phyloP scores from a whole-genome alignment of 768 basidiomycete species.

The Pholiota conissans region DNA sequence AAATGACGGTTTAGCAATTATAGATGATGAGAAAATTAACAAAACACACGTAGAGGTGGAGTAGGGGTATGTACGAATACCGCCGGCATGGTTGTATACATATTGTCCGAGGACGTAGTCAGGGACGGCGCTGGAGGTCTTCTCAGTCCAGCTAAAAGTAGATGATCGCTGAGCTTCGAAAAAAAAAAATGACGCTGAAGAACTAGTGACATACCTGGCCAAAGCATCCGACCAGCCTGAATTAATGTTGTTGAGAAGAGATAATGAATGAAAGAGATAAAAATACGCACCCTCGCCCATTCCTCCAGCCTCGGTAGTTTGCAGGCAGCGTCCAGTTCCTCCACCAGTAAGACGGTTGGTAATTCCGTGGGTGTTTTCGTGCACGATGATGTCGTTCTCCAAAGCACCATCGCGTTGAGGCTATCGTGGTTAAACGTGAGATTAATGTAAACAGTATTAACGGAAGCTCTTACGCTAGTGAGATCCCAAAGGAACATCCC shows the following conservation, averaged over 20 bases:
- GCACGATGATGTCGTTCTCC: constrained; percentile 56
- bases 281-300: constrained; percentile 52
- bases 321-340: constrained; percentile 58
- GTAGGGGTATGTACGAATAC: constrained; percentile 58
- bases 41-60: constrained; percentile 43
- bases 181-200: neutral
- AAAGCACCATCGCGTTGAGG: constrained; percentile 38
- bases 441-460: neutral
- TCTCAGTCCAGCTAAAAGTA: constrained; percentile 36
- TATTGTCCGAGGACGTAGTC: constrained; percentile 50
- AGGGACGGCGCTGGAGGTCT: constrained; percentile 35
- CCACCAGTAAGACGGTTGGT: constrained; percentile 55
- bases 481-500: constrained; percentile 25
- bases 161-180: neutral
- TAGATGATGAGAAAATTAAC: neutral
- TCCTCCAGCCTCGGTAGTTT: constrained; percentile 62
- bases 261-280: neutral
- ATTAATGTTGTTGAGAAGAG: too few species aligned
- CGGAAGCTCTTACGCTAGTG: constrained; percentile 16
- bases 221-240: constrained; percentile 59
- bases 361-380: constrained; percentile 52
- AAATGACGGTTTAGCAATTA: neutral
- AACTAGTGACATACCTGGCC: constrained; percentile 32
- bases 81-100: constrained; percentile 46
- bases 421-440: constrained; percentile 1